phyloP scores from a whole-genome alignment of 2,329 filamentous ascomycete genomes.

The Herpotrichia juniperi region DNA sequence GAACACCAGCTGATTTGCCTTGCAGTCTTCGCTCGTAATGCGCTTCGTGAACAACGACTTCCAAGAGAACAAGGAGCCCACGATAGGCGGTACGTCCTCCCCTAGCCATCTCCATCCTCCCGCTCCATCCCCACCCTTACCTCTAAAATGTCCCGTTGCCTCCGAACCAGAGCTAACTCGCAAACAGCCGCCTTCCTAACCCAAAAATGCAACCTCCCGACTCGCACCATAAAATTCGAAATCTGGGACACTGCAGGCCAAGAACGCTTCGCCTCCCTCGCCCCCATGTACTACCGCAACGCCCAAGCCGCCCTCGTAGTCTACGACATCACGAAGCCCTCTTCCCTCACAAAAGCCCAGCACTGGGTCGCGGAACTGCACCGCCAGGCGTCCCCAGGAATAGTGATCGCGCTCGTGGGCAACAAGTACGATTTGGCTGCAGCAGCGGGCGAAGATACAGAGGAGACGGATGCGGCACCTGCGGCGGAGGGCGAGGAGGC shows the following conservation, averaged over 20 bases:
- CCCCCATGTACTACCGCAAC: slow-evolving; percentile 99
- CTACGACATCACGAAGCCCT: slow-evolving; percentile 97
- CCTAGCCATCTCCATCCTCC: not conserved
- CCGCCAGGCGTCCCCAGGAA: slow-evolving; percentile 92
- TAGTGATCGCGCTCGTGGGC: slow-evolving; percentile 94
- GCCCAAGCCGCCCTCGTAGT: slow-evolving; percentile 96
- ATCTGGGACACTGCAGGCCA: slow-evolving; percentile 99
- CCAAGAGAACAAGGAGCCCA: slow-evolving; percentile 99
- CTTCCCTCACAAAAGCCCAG: slow-evolving; percentile 93
- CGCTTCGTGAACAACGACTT: slow-evolving; percentile 99
- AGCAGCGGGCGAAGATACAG: slow-evolving; percentile 47
- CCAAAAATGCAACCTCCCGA: slow-evolving; percentile 96
- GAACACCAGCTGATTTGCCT: slow-evolving; percentile 5
- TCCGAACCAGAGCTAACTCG: not conserved
- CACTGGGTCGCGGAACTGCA: slow-evolving; percentile 99
- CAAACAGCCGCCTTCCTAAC: slow-evolving; percentile 88
- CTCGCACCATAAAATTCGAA: slow-evolving; percentile 71
- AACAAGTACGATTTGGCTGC: slow-evolving; percentile 84
- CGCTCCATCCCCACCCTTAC: slow-evolving; percentile 1
- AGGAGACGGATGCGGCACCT: slow-evolving; percentile 56
- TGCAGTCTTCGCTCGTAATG: slow-evolving; percentile 90
- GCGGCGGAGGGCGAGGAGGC: slow-evolving; percentile 55
- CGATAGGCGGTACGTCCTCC: slow-evolving; percentile 81
- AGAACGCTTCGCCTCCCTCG: slow-evolving; percentile 94
- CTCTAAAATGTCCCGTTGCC: not conserved